Evolutionary conservation across 768 basidiomycete species (phyloP).

Genomic region (Piloderma croceum): DNA sequence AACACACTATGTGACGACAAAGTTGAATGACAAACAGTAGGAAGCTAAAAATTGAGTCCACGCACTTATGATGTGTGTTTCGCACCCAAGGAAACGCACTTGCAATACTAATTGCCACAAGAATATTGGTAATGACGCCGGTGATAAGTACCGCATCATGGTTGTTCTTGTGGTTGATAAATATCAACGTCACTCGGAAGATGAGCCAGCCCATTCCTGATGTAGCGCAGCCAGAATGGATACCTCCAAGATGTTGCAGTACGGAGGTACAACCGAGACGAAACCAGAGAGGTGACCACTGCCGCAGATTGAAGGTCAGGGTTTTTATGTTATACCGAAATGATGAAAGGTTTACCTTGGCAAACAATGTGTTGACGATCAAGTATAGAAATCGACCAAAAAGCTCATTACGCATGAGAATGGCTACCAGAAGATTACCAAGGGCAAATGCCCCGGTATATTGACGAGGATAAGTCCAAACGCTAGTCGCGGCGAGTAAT

Average conservation of each 20-base stretch:
- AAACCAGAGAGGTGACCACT: constrained; percentile 74
- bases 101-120: constrained; percentile 51
- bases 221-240: constrained; percentile 70
- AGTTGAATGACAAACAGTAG: not conserved
- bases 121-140: constrained; percentile 53
- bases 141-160: constrained; percentile 54
- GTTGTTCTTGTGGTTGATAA: constrained; percentile 41
- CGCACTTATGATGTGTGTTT: constrained; percentile 76
- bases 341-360: constrained; percentile 46
- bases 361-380: constrained; percentile 65
- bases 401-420: constrained; percentile 77
- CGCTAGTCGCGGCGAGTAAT: constrained; percentile 52
- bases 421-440: constrained; percentile 66
- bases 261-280: constrained; percentile 69
- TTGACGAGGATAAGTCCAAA: constrained; percentile 61
- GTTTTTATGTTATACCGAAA: not conserved
- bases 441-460: constrained; percentile 69
- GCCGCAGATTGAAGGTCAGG: constrained; percentile 1
- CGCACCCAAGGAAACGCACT: constrained; percentile 77
- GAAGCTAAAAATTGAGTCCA: constrained; percentile 6
- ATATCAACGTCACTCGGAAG: constrained; percentile 55
- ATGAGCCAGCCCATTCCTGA: constrained; percentile 69
- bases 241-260: constrained; percentile 72
- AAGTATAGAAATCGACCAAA: constrained; percentile 75
- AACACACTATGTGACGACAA: constrained; percentile 52